A percentile compares a stretch with the other conserved stretches of the same genome.
phyloP scores from a whole-genome alignment of 306 rosid genomes.

The Spatholobus suberectus region DNA sequence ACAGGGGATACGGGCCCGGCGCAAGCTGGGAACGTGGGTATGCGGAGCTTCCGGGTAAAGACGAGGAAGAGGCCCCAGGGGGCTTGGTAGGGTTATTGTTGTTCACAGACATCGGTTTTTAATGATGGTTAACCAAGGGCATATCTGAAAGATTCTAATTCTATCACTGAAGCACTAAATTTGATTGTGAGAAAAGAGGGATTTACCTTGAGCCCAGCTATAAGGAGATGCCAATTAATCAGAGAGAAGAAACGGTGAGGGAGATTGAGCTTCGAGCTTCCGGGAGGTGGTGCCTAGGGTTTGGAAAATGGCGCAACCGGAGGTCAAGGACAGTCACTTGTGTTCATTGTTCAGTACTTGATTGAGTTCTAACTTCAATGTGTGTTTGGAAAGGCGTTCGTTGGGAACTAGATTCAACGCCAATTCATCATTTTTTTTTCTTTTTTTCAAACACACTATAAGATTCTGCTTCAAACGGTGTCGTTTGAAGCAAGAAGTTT shows the following conservation, averaged over 20 bases:
- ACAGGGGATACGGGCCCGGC: not conserved
- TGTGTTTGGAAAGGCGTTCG: no score
- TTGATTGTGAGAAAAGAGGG: not conserved
- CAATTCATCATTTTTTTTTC: no score
- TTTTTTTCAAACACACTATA: no score
- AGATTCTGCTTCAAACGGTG: no score
- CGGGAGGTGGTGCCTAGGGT: not conserved
- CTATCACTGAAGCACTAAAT: not conserved
- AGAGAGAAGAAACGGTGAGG: no score
- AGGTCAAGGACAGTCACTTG: not conserved
- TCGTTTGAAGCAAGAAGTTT: no score
- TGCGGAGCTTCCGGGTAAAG: not conserved
- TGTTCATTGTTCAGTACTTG: not conserved
- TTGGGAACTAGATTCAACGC: no score
- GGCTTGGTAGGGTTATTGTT: not conserved
- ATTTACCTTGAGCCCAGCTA: not conserved
- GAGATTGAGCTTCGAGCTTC: not conserved
- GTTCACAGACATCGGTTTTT: not conserved
- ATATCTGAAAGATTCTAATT: not conserved
- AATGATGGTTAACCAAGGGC: not conserved
- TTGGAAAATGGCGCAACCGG: not conserved
- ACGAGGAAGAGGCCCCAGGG: not conserved
- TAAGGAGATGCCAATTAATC: no score
- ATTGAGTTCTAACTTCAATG: not conserved
- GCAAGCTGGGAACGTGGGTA: not conserved